phyloP scores from a whole-genome alignment of 441 rosid genomes.

The Aquilaria agallochum region DNA sequence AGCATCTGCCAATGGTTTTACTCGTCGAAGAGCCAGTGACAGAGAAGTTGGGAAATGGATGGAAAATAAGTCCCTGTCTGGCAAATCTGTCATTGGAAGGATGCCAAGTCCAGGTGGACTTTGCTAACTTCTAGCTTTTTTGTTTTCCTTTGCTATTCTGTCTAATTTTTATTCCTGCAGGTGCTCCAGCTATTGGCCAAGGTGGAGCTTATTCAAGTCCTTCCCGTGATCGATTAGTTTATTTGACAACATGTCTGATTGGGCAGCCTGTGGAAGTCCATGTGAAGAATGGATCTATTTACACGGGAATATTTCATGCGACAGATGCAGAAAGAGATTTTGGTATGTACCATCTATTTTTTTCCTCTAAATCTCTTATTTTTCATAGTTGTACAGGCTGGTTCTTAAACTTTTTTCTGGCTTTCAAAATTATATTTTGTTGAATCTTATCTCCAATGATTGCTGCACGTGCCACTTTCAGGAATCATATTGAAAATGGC shows the following conservation, averaged over 20 bases:
- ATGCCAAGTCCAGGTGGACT: slow-evolving; percentile 42
- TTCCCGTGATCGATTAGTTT: slow-evolving; percentile 68
- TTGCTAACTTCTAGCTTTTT: slow-evolving; percentile 12
- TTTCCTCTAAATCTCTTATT: slow-evolving; percentile 1
- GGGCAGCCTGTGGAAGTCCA: slow-evolving; percentile 90
- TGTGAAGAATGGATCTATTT: slow-evolving; percentile 80
- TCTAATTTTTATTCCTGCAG: slow-evolving; percentile 23
- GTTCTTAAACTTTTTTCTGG: too few relatives aligned
- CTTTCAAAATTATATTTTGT: too few relatives aligned
- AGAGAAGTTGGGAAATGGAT: slow-evolving; percentile 49
- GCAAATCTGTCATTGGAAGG: slow-evolving; percentile 46
- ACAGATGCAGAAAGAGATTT: slow-evolving; percentile 74
- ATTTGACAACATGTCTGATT: slow-evolving; percentile 59
- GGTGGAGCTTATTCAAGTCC: slow-evolving; percentile 43
- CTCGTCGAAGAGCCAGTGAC: slow-evolving; percentile 48
- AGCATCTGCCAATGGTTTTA: slow-evolving; percentile 63
- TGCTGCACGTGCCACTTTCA: slow-evolving; percentile 31
- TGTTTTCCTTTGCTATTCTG: slow-evolving; percentile 1
- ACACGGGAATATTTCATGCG: slow-evolving; percentile 80
- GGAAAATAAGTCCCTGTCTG: slow-evolving; percentile 60
- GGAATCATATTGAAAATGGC: slow-evolving; percentile 91
- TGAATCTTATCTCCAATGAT: slow-evolving; percentile 12
- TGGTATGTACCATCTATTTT: slow-evolving; percentile 41
- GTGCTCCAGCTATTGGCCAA: slow-evolving; percentile 38
- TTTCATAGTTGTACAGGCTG: background rate